Base-by-base conservation (phyloP, 805 yeast genomes). In the Cyberlindnera subsufficiens region DNA sequence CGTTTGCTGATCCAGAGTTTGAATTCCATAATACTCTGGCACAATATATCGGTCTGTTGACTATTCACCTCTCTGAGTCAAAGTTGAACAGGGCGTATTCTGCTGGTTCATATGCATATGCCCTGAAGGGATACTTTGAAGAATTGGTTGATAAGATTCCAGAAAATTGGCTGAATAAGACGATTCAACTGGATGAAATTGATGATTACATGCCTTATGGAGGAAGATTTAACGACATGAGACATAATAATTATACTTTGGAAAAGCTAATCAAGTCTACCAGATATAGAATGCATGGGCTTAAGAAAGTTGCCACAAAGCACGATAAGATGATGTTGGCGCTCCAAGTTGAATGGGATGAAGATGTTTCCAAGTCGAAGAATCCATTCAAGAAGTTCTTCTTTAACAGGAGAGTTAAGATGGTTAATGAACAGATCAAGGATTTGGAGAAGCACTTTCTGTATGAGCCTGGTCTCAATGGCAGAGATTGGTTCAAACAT, bases 1-100 rank as follows among this genome's bases (percentile, higher is more conserved):
- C 62, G 5, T 72, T 60, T 56, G 84, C 77, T 25, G 90, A 83
- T 55, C 81, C 83, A 13, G 79, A 74, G 0, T 82, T 79, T 64
- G 66, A 67, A 33, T 70, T 61, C 49, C 90, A 84, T 60, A 76
- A 77, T 40, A 59, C 79, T 5, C 58, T 75, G 55, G 71, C 82
- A 14, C 74, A 78, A 55, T 68, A 67, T 40, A 56, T 78, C 45
- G 84, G 86, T 2, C 55, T 76, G 19, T 38, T 75, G 4, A 63
- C 75, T 3, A 50, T 80, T 16, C 64, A 72, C 30, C 49, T 84
- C 14, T 51, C 74, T 18, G 85, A 78, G 47, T 54, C 61, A 6
- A 74, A 72, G 45, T 64, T 78, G 3, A 52, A 78, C 17, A 61
- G 77, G 51, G 63, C 70, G 35, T 55, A 62, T 18, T 46, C 44